A percentile compares a stretch with the other conserved stretches of the same genome.
Evolutionary conservation across 306 rosid genomes (phyloP).

Genomic region (Cicer judaicum): DNA sequence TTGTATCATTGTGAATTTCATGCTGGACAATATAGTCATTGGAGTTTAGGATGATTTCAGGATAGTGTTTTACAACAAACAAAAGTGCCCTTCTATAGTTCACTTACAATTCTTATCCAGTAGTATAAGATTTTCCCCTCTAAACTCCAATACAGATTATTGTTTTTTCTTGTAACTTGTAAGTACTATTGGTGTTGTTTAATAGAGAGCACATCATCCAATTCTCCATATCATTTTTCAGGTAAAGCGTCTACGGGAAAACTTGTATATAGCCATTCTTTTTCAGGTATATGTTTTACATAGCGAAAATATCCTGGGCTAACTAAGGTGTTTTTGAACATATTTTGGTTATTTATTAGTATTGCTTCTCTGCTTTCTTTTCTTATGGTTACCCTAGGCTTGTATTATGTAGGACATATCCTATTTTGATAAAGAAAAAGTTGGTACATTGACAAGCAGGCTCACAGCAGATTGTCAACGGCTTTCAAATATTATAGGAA

Average conservation of each 20-base stretch:
- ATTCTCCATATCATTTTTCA: conserved; percentile 50
- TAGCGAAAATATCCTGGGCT: conserved; percentile 18
- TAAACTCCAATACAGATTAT: not conserved
- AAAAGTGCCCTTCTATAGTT: not conserved
- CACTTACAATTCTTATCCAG: not conserved
- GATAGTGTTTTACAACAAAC: conserved; percentile 18
- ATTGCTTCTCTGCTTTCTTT: conserved; percentile 16
- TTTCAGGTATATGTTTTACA: conserved; percentile 62
- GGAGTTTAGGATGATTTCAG: conserved; percentile 23
- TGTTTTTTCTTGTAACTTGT: conserved; percentile 11
- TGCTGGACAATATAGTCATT: not conserved
- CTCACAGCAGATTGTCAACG: conserved; percentile 81
- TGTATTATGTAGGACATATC: conserved; percentile 66
- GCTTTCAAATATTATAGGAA: conserved; percentile 67
- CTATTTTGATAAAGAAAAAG: conserved; percentile 73
- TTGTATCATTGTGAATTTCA: conserved; percentile 23
- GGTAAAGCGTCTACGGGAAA: conserved; percentile 69
- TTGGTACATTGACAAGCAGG: conserved; percentile 85
- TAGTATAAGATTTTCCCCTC: not conserved
- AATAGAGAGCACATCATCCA: conserved; percentile 36
- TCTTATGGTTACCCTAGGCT: conserved; percentile 10
- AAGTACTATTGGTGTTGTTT: conserved; percentile 22
- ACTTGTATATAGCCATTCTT: conserved; percentile 59
- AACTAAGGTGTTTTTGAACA: conserved; percentile 4
- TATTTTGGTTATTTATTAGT: conserved; percentile 29